phyloP scores from a whole-genome alignment of 257 asterid genomes.

The Penstemon davidsonii region DNA sequence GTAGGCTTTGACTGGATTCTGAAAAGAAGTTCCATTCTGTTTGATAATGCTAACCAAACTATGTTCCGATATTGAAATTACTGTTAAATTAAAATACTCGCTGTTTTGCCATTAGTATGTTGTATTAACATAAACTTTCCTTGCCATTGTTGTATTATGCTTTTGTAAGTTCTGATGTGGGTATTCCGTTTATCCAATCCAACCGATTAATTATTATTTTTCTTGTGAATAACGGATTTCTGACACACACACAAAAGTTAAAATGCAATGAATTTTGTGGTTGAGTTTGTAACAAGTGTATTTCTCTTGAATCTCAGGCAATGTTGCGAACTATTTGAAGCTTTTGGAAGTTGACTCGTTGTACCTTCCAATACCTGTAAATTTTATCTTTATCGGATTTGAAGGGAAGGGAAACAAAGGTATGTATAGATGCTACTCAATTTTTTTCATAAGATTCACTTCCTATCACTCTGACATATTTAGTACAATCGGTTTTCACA shows the following conservation, averaged over 20 bases:
- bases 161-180: constrained; percentile 12
- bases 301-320: constrained; percentile 59
- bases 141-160: constrained; percentile 14
- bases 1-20: constrained; percentile 5
- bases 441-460: constrained; percentile 6
- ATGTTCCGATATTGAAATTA: neutral
- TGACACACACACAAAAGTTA: constrained; percentile 9
- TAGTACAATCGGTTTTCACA: constrained; percentile 20
- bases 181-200: constrained; percentile 9
- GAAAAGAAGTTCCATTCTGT: neutral
- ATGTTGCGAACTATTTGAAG: constrained; percentile 78
- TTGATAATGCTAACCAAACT: constrained; percentile 22
- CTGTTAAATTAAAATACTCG: neutral
- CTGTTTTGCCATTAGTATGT: constrained; percentile 11
- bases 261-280: constrained; percentile 13
- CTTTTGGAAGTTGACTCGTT: constrained; percentile 89
- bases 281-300: constrained; percentile 13
- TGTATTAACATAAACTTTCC: constrained; percentile 5
- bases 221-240: constrained; percentile 21
- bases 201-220: neutral
- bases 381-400: constrained; percentile 91
- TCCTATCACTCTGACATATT: constrained; percentile 17
- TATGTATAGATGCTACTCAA: constrained; percentile 31
- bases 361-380: constrained; percentile 90
- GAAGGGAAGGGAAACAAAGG: constrained; percentile 97